Evolutionary conservation across 2,329 filamentous ascomycete species (phyloP).

Genomic region (Aureobasidium uvarum): DNA sequence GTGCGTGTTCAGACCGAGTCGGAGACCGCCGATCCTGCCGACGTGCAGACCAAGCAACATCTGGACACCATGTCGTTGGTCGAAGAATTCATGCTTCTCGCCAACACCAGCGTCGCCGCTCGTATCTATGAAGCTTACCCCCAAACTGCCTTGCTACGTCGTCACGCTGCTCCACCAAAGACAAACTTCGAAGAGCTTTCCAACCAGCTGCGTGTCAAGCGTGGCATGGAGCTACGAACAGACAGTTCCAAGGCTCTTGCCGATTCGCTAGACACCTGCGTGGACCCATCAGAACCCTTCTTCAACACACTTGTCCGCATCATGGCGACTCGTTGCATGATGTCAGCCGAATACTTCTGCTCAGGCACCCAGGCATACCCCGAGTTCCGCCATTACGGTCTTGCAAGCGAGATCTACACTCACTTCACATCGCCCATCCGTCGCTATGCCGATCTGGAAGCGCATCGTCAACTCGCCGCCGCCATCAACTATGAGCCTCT

Average conservation of each 20-base stretch:
- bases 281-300: slow-evolving; percentile 79
- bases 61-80: slow-evolving; percentile 97
- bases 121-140: slow-evolving; percentile 91
- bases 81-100: slow-evolving; percentile 98
- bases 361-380: slow-evolving; percentile 88
- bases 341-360: slow-evolving; percentile 97
- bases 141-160: slow-evolving; percentile 88
- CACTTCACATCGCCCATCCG: slow-evolving; percentile 98
- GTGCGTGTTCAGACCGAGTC: slow-evolving; percentile 94
- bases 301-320: slow-evolving; percentile 99
- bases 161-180: slow-evolving; percentile 87
- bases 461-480: slow-evolving; percentile 89
- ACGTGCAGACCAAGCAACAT: slow-evolving; percentile 91
- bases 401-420: slow-evolving; percentile 96
- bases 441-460: slow-evolving; percentile 93
- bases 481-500: slow-evolving; percentile 89
- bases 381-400: slow-evolving; percentile 95
- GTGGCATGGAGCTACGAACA: slow-evolving; percentile 72
- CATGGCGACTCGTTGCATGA: slow-evolving; percentile 98
- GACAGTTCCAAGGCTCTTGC: slow-evolving; percentile 92
- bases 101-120: slow-evolving; percentile 89
- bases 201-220: slow-evolving; percentile 87
- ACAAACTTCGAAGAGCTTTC: slow-evolving; percentile 94
- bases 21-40: slow-evolving; percentile 92
- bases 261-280: slow-evolving; percentile 82